These are phyloP conservation scores for Hordeum vulgare DNA, from an alignment of 176 grass and related monocot species.

Conservation along the genomic window DNA sequence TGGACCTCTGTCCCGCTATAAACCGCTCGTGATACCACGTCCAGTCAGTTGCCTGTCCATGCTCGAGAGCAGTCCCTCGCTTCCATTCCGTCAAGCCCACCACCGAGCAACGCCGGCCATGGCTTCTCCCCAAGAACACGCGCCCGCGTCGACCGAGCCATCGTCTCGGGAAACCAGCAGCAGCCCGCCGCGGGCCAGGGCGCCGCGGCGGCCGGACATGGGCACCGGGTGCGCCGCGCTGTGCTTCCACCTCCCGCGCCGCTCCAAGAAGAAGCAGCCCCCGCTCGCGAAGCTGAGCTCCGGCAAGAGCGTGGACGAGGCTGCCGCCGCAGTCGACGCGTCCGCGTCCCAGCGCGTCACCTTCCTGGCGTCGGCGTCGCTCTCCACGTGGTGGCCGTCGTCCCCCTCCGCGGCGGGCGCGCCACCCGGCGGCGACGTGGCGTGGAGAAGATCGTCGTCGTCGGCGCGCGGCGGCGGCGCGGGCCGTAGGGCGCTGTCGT, in stretches of 20 bases:
- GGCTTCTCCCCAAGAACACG: background rate
- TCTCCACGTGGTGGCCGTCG: slow-evolving; percentile 38
- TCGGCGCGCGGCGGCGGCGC: background rate
- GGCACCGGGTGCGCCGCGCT: background rate
- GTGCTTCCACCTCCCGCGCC: slow-evolving; percentile 27
- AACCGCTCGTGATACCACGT: background rate
- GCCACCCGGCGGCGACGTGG: background rate
- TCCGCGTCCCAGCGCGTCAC: slow-evolving; percentile 16
- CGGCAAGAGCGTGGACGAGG: background rate
- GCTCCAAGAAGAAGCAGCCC: slow-evolving; percentile 12
- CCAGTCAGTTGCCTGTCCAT: background rate
- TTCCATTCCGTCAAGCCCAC: background rate
- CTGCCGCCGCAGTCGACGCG: background rate
- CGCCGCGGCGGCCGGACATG: background rate
- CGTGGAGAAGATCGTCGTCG: background rate
- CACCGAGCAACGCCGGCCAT: background rate
- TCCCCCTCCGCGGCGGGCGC: background rate
- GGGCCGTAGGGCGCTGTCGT: background rate
- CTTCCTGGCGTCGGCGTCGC: slow-evolving; percentile 36
- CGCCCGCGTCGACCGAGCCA: background rate
- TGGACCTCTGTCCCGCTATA: background rate
- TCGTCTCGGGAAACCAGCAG: background rate
- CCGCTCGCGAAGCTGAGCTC: background rate
- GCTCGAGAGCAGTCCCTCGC: background rate
- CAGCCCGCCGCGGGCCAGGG: background rate